phyloP scores from a whole-genome alignment of 768 basidiomycete genomes.

The Tricholomella constricta region DNA sequence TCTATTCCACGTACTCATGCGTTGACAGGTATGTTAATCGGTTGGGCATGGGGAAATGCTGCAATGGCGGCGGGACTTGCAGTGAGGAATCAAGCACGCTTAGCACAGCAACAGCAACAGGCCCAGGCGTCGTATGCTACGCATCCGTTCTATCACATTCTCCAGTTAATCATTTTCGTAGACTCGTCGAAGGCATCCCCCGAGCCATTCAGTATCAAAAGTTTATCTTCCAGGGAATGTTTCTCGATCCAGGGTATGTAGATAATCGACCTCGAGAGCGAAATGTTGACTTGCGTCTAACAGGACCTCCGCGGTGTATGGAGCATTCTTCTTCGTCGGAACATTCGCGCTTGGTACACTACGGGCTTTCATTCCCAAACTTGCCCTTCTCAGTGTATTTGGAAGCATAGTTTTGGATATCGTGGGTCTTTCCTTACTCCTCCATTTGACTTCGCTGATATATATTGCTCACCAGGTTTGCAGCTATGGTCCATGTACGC shows the following conservation, averaged over 20 bases:
- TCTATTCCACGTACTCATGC: background rate
- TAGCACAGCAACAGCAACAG: constrained; percentile 34
- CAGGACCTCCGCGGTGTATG: constrained; percentile 45
- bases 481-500: constrained; percentile 38
- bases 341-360: constrained; percentile 40
- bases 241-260: constrained; percentile 42
- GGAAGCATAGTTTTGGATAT: constrained; percentile 47
- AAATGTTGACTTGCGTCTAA: constrained; percentile 14
- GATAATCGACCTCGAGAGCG: constrained; percentile 40
- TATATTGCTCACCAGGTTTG: constrained; percentile 30
- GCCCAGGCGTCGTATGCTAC: constrained; percentile 37
- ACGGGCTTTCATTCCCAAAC: constrained; percentile 41
- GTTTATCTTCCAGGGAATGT: constrained; percentile 39
- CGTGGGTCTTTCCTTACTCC: constrained; percentile 17
- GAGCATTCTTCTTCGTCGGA: constrained; percentile 45
- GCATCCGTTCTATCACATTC: background rate
- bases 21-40: constrained; percentile 39
- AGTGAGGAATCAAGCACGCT: constrained; percentile 35
- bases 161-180: constrained; percentile 3
- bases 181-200: constrained; percentile 28
- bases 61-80: constrained; percentile 43
- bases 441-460: background rate
- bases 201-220: constrained; percentile 31
- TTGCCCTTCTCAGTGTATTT: constrained; percentile 42
- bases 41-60: constrained; percentile 49